phyloP scores from a whole-genome alignment of 345 rosid genomes.

The Raphanus sativus region DNA sequence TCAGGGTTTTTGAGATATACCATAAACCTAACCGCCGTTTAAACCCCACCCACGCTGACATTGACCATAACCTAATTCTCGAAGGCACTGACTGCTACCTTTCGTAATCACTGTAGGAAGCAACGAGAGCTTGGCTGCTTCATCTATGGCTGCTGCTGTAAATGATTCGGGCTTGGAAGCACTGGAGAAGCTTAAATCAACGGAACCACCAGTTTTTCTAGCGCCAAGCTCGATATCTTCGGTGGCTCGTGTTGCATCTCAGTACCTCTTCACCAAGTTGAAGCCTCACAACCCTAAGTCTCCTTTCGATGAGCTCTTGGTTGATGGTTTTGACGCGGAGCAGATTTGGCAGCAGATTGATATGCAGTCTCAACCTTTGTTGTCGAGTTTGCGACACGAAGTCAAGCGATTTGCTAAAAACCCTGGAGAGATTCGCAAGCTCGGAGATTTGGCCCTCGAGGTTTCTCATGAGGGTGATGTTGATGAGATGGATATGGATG shows the following conservation, averaged over 20 bases:
- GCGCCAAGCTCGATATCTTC: constrained; percentile 56
- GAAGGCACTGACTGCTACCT: neutral
- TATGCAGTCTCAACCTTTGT: constrained; percentile 62
- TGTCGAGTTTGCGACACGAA: constrained; percentile 57
- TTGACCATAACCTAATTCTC: neutral
- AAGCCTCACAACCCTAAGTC: constrained; percentile 58
- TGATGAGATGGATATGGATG: constrained; percentile 48
- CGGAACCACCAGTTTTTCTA: constrained; percentile 72
- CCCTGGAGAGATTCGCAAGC: constrained; percentile 50
- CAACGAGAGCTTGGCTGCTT: neutral
- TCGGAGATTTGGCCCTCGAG: constrained; percentile 28
- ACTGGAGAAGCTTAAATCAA: constrained; percentile 55
- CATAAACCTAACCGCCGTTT: constrained; percentile 14
- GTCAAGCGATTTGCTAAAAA: constrained; percentile 56
- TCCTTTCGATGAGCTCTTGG: constrained; percentile 64
- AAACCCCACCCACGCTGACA: neutral
- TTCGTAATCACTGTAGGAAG: neutral
- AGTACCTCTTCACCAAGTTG: constrained; percentile 56
- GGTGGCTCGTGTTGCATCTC: constrained; percentile 59
- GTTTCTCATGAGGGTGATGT: constrained; percentile 35
- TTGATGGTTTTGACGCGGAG: constrained; percentile 82
- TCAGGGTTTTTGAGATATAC: constrained; percentile 19
- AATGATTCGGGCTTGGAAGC: constrained; percentile 50
- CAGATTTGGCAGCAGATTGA: constrained; percentile 99
- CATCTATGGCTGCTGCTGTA: constrained; percentile 41